phyloP scores from a whole-genome alignment of 345 rosid species.

The Iberis pinnata region DNA sequence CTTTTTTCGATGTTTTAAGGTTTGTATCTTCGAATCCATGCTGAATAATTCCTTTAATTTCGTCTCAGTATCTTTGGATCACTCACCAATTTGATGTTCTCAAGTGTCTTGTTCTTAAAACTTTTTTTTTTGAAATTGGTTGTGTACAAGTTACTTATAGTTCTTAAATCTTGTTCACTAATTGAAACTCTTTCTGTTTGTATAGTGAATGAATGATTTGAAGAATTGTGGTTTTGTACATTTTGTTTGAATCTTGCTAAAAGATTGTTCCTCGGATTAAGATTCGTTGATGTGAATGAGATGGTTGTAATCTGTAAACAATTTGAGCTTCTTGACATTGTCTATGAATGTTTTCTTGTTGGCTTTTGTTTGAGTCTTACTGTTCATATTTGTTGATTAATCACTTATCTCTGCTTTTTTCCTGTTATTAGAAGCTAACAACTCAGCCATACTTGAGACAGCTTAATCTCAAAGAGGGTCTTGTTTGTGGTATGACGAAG shows the following conservation, averaged over 20 bases:
- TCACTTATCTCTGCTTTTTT: not conserved
- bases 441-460: conserved; percentile 55
- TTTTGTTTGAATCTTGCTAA: too few species aligned
- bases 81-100: not conserved
- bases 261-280: too few species aligned
- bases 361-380: not conserved
- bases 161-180: not conserved
- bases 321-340: too few species aligned
- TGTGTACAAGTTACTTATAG: too few species aligned
- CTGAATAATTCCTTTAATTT: not conserved
- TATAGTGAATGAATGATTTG: too few species aligned
- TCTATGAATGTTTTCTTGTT: not conserved
- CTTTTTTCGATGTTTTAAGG: conserved; percentile 19
- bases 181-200: too few species aligned
- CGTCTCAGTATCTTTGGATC: not conserved
- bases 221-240: too few species aligned
- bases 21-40: conserved; percentile 2
- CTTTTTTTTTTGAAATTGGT: too few species aligned
- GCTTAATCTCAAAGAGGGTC: conserved; percentile 67
- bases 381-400: not conserved
- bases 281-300: too few species aligned
- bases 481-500: conserved; percentile 50
- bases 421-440: conserved; percentile 35
- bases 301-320: too few species aligned
- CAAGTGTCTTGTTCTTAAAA: too few species aligned